These are phyloP conservation scores for Coemansia sp. DNA, from an alignment of 192 early-diverging fungal species.

Conservation along the genomic window DNA sequence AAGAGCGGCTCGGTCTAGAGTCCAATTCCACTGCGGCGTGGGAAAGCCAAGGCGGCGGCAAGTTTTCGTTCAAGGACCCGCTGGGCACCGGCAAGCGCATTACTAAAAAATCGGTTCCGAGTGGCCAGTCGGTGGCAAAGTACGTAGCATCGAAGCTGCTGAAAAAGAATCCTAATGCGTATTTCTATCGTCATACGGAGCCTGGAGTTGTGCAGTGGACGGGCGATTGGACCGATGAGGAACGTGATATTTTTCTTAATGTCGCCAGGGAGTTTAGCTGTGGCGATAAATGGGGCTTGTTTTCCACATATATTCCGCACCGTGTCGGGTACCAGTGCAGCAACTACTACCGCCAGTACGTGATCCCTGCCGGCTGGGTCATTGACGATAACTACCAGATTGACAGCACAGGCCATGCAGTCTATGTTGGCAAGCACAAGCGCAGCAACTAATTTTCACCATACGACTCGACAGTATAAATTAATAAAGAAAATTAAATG, in stretches of 20 bases:
- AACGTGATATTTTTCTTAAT: conserved; percentile 59
- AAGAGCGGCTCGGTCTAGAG: conserved; percentile 62
- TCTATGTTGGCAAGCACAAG: conserved; percentile 52
- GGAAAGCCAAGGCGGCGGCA: conserved; percentile 75
- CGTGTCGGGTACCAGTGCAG: conserved; percentile 56
- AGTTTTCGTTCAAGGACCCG: conserved; percentile 68
- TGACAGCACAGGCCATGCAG: conserved; percentile 35
- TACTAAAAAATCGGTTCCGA: conserved; percentile 24
- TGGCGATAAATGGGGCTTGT: conserved; percentile 56
- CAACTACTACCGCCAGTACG: conserved; percentile 56
- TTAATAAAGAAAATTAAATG: neutral
- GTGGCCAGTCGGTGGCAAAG: conserved; percentile 49
- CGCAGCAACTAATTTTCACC: conserved; percentile 2
- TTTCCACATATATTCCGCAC: conserved; percentile 41
- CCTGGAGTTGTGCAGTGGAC: conserved; percentile 74
- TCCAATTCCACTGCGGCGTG: conserved; percentile 63
- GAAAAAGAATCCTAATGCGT: conserved; percentile 76
- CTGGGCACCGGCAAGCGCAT: conserved; percentile 55
- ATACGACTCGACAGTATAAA: neutral
- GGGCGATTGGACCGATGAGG: conserved; percentile 71
- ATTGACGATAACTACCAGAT: conserved; percentile 52
- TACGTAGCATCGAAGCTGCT: conserved; percentile 63
- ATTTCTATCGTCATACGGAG: conserved; percentile 75
- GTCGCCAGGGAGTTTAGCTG: conserved; percentile 47
- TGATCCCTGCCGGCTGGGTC: conserved; percentile 49